Evolutionary conservation across 2,329 filamentous ascomycete genomes (phyloP), one percentile per base, ranked within the genome.

Genomic region (Aspergillus flavus): DNA sequence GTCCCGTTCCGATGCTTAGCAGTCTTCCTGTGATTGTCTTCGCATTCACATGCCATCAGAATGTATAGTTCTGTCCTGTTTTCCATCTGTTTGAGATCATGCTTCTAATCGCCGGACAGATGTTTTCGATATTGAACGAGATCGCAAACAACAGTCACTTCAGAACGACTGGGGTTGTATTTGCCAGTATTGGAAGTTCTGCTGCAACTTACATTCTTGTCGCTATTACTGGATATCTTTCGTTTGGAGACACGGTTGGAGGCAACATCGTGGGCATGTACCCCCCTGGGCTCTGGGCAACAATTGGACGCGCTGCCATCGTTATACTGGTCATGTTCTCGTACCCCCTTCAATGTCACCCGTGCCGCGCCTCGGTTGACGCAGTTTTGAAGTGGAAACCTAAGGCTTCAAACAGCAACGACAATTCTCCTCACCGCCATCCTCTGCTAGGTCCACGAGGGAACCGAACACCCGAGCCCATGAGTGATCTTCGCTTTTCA

Each of bases 41-140:
- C 83, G 95, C 94, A n/a, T 99, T 98, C 77, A 99, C 95, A 1
- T 99, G 95, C 76, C 95, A 99, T 78, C 95, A 99, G 74, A 99
- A 99, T 76, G 92, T 95, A 81, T 68, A 87, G 9, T 23, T 46
- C n/a, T 7, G 61, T 4, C 6, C 7, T 6, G 28, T 5, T 21
- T 45, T 23, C 6, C n/a, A 26, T 43, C 10, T 23, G 26, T 3
- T 43, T 39, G 6, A 19, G 6, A n/a, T 21, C 14, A 45, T 36
- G 6, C 6, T 19, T 58, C 64, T 67, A 57, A 67, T 36, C 5
- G 16, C 21, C 7, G 26, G 19, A 23, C 69, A 95, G 92, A 99
- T 99, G 95, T 99, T 99, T 77, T 97, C 94, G 12, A 96, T 99
- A 68, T 82, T 99, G 52, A 99, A 99, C 73, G 95, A 99, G 79